These are phyloP conservation scores for Gynochthodes officinalis DNA, from an alignment of 257 asterid species.

Conservation along the genomic window DNA sequence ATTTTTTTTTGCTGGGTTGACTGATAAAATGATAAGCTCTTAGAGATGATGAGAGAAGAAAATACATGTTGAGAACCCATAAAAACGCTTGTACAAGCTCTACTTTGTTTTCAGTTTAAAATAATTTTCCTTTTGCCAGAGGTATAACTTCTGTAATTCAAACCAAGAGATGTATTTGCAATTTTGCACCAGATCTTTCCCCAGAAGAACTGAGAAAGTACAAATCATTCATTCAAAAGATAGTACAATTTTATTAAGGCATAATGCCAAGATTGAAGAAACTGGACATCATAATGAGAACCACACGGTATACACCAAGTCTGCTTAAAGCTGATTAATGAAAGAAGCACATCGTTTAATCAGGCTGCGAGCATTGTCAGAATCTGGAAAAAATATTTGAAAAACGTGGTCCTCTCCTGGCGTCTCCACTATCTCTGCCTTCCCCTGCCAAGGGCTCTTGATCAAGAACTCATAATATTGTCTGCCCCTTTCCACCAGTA, in stretches of 20 bases:
- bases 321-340: slow-evolving; percentile 28
- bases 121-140: too few relatives aligned
- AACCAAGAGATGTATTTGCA: not conserved
- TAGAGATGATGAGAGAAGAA: too few relatives aligned
- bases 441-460: slow-evolving; percentile 51
- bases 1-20: too few relatives aligned
- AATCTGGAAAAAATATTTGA: slow-evolving; percentile 48
- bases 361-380: slow-evolving; percentile 33
- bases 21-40: too few relatives aligned
- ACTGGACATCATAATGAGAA: not conserved
- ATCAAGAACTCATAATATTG: slow-evolving; percentile 36
- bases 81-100: too few relatives aligned
- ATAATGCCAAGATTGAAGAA: not conserved
- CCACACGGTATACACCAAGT: not conserved
- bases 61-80: too few relatives aligned
- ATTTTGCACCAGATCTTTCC: not conserved
- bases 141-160: not conserved
- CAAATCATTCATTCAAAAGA: not conserved
- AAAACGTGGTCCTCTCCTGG: slow-evolving; percentile 70
- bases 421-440: slow-evolving; percentile 48
- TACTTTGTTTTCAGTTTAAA: too few relatives aligned
- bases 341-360: slow-evolving; percentile 40
- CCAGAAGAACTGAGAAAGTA: not conserved
- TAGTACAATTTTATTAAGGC: not conserved
- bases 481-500: slow-evolving; percentile 64